Evolutionary conservation across 2,329 filamentous ascomycete species (phyloP).

Genomic region (Phialophora macrospora): DNA sequence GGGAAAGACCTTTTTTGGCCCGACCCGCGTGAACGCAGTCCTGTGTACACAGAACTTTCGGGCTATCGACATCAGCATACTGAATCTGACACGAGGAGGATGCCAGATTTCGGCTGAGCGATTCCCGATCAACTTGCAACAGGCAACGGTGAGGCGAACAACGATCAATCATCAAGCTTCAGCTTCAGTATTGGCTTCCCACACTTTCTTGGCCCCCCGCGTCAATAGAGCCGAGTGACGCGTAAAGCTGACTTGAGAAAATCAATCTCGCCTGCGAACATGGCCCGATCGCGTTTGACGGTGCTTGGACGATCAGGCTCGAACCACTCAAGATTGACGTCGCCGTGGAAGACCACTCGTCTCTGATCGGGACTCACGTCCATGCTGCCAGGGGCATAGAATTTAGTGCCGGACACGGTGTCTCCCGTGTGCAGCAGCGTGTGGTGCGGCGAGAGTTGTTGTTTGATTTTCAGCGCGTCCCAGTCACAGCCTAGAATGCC

Average conservation of each 20-base stretch:
- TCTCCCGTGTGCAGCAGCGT: conserved; percentile 29
- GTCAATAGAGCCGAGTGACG: conserved; percentile 19
- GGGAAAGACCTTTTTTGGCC: background rate
- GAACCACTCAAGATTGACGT: conserved; percentile 33
- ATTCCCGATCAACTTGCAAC: background rate
- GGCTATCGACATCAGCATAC: background rate
- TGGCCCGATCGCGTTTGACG: conserved; percentile 27
- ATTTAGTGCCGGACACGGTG: conserved; percentile 14
- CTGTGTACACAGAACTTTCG: background rate
- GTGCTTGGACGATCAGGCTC: conserved; percentile 2
- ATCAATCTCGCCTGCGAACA: conserved; percentile 29
- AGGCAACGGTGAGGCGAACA: background rate
- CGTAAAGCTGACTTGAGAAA: conserved; percentile 20
- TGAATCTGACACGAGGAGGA: background rate
- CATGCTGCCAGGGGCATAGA: conserved; percentile 33
- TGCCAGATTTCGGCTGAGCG: background rate
- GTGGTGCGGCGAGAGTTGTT: conserved; percentile 19
- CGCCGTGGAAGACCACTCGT: conserved; percentile 32
- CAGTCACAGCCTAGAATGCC: conserved; percentile 29
- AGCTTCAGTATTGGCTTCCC: background rate
- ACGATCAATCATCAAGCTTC: background rate
- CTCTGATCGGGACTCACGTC: conserved; percentile 26
- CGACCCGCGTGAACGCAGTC: too few relatives aligned
- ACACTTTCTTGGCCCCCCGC: background rate
- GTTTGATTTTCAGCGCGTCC: conserved; percentile 22